Evolutionary conservation across 1,284 basidiomycete species (phyloP).

Genomic region (Boletus sp.): DNA sequence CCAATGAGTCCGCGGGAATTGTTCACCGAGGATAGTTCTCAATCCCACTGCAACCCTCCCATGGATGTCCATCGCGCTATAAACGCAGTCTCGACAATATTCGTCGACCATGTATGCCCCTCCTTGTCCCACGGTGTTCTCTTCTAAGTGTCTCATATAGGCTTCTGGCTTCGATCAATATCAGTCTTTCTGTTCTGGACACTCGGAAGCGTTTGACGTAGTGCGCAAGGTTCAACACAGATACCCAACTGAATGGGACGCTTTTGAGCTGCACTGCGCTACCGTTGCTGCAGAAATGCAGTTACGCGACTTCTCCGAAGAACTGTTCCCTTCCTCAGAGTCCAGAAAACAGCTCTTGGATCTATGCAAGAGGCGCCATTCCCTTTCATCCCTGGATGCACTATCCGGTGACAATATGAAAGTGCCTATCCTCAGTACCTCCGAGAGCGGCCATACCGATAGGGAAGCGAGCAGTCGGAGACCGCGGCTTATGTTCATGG

Average conservation of each 20-base stretch:
- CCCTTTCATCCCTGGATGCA: conserved; percentile 33
- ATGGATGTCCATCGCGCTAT: conserved; percentile 44
- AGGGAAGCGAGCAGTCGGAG: conserved; percentile 13
- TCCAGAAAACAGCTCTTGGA: conserved; percentile 14
- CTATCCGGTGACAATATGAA: conserved; percentile 31
- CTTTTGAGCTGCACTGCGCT: conserved; percentile 76
- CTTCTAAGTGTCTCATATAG: conserved; percentile 40
- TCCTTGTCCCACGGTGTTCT: neutral
- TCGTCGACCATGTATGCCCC: conserved; percentile 61
- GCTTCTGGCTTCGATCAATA: conserved; percentile 75
- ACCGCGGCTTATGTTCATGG: conserved; percentile 61
- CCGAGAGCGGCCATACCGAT: conserved; percentile 30
- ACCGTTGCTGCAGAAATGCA: conserved; percentile 45
- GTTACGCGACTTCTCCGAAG: conserved; percentile 11
- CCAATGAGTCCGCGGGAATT: conserved; percentile 31
- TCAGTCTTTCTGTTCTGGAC: conserved; percentile 80
- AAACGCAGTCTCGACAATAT: conserved; percentile 57
- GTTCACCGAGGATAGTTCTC: conserved; percentile 14
- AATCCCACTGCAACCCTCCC: neutral
- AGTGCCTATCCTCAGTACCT: conserved; percentile 17
- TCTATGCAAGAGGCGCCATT: conserved; percentile 34
- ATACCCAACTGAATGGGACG: conserved; percentile 71
- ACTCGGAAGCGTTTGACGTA: conserved; percentile 75
- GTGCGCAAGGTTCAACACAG: conserved; percentile 63
- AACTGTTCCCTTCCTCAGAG: conserved; percentile 11